Conservation (phyloP, 2,329 filamentous ascomycete genomes). For the Amesomyces nigricolor region DNA sequence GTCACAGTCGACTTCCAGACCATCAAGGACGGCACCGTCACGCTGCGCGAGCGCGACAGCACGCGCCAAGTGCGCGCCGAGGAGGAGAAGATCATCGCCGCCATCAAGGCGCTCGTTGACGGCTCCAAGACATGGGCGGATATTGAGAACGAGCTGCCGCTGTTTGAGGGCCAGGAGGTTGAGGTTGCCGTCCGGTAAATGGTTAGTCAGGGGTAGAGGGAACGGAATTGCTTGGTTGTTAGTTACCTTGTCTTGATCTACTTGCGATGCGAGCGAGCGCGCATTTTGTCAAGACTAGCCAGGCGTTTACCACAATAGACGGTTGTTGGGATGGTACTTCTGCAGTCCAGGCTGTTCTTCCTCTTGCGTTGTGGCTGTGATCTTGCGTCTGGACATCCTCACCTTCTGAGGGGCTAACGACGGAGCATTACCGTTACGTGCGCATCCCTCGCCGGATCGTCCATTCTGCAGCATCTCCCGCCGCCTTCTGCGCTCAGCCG, state of each 20-base stretch:
- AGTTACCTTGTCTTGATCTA: neutral
- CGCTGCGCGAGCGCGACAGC: slow-evolving; percentile 82
- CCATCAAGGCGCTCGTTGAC: slow-evolving; percentile 52
- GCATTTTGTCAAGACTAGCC: too few relatives aligned
- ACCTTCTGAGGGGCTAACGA: neutral
- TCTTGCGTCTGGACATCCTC: too few relatives aligned
- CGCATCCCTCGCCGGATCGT: neutral
- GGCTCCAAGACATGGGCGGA: slow-evolving; percentile 58
- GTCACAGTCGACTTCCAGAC: slow-evolving; percentile 97
- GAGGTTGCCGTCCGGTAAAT: slow-evolving; percentile 21
- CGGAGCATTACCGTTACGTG: slow-evolving; percentile 1
- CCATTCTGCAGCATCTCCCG: neutral
- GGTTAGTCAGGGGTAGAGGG: neutral
- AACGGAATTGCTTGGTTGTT: neutral
- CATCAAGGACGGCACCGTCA: slow-evolving; percentile 78
- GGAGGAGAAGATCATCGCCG: slow-evolving; percentile 71
- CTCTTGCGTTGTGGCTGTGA: too few relatives aligned
- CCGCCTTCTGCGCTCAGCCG: neutral
- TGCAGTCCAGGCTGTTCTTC: too few relatives aligned
- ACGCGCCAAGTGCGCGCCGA: slow-evolving; percentile 85
- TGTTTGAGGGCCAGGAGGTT: slow-evolving; percentile 71
- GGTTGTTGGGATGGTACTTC: neutral
- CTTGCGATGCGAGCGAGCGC: too few relatives aligned
- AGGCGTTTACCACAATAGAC: too few relatives aligned
- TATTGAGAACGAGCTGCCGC: slow-evolving; percentile 70